A percentile compares a stretch with the other conserved stretches of the same genome.
Evolutionary conservation across 2,329 filamentous ascomycete species (phyloP).

Genomic region (Fusarium bulbicola): DNA sequence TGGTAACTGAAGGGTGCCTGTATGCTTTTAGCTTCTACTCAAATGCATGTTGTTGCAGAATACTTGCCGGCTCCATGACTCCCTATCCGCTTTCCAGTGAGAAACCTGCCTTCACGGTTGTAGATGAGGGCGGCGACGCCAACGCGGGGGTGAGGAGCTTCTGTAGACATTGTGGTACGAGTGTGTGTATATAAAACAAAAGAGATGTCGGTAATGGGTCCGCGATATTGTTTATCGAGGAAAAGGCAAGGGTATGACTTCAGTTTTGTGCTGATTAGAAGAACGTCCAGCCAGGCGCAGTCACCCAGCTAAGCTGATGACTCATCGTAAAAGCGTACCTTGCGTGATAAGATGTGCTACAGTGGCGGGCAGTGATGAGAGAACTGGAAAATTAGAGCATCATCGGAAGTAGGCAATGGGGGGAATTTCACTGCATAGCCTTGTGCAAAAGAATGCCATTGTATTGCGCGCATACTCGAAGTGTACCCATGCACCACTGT

Average conservation of each 20-base stretch:
- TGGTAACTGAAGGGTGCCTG: constrained; percentile 72
- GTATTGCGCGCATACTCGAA: background rate
- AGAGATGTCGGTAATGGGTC: no score
- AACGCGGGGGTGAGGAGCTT: constrained; percentile 50
- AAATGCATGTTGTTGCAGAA: background rate
- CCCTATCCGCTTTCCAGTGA: constrained; percentile 59
- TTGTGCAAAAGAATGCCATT: background rate
- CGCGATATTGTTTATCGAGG: background rate
- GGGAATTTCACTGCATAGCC: background rate
- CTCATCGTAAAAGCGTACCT: constrained; percentile 3
- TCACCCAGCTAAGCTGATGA: constrained; percentile 7
- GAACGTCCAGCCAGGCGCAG: constrained; percentile 12
- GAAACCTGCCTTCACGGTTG: constrained; percentile 53
- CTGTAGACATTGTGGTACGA: constrained; percentile 15
- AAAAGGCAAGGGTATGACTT: background rate
- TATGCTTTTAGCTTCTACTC: constrained; percentile 2
- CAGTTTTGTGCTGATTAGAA: constrained; percentile 2
- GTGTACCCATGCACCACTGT: background rate
- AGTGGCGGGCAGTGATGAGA: background rate
- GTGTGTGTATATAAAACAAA: background rate
- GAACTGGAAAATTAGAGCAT: background rate
- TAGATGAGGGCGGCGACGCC: constrained; percentile 60
- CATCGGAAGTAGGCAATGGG: no score
- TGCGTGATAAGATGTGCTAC: background rate
- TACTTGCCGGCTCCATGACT: constrained; percentile 59